phyloP scores from a whole-genome alignment of 805 yeast species.

The Hanseniaspora thailandica region DNA sequence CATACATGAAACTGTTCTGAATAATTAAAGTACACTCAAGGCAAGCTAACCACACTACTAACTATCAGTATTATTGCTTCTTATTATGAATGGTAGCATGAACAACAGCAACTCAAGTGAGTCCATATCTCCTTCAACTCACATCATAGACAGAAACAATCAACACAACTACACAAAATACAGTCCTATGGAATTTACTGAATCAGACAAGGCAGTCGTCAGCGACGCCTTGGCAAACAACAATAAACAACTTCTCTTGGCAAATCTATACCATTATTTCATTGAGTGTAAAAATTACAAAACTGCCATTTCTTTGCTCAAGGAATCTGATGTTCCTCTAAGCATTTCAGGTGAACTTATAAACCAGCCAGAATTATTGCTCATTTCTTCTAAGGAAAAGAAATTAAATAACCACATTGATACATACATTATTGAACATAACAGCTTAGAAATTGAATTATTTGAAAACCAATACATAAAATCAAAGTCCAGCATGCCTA shows the following conservation, averaged over 20 bases:
- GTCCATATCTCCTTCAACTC: background rate
- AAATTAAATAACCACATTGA: constrained; percentile 3
- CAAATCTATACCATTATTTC: constrained; percentile 42
- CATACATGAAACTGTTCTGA: no score
- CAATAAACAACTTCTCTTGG: constrained; percentile 39
- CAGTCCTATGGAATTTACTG: background rate
- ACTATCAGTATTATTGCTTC: no score
- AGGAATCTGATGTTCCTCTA: constrained; percentile 36
- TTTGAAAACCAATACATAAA: constrained; percentile 23
- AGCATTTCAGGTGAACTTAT: constrained; percentile 18
- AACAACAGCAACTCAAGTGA: background rate
- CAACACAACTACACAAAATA: background rate
- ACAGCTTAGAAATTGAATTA: constrained; percentile 4
- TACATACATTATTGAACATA: constrained; percentile 15
- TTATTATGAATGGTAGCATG: background rate
- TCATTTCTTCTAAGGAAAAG: constrained; percentile 15
- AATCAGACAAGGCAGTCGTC: constrained; percentile 22
- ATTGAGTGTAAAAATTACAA: constrained; percentile 38
- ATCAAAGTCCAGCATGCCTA: constrained; percentile 33
- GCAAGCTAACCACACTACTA: no score
- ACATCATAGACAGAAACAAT: background rate
- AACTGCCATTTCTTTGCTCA: constrained; percentile 38
- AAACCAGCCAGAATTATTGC: constrained; percentile 15
- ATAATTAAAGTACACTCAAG: no score
- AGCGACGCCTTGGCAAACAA: constrained; percentile 39